Conservation (phyloP, 768 basidiomycete genomes). For the Lanmaoa rubissima region DNA sequence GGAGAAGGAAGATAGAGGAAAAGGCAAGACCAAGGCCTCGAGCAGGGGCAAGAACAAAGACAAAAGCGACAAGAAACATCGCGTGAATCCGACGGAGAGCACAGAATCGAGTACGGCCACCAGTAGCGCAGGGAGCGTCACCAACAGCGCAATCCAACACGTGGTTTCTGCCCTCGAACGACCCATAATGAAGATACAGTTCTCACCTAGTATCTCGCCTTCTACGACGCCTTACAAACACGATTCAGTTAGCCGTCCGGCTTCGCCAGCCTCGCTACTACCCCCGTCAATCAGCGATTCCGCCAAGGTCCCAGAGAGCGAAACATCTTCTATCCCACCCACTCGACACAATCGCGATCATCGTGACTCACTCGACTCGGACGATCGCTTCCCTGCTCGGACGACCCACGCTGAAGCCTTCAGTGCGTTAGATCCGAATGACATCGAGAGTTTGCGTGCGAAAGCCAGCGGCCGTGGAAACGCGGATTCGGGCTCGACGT, state of each 20-base stretch:
- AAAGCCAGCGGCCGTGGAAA: conserved; percentile 29
- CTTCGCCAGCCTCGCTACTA: conserved; percentile 17
- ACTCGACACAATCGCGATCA: conserved; percentile 17
- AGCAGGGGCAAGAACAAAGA: conserved; percentile 35
- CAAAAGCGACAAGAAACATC: conserved; percentile 30
- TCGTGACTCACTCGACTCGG: conserved; percentile 29
- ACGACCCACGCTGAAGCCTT: conserved; percentile 66
- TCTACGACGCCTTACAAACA: conserved; percentile 4
- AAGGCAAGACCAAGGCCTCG: conserved; percentile 15
- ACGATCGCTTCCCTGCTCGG: conserved; percentile 36
- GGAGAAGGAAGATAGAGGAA: conserved; percentile 20
- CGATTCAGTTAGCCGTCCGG: conserved; percentile 19
- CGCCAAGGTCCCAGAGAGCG: conserved; percentile 4
- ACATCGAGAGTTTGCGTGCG: conserved; percentile 44
- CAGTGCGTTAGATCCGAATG: conserved; percentile 53
- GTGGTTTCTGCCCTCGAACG: conserved; percentile 7
- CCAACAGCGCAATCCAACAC: conserved; percentile 4
- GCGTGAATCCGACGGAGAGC: conserved; percentile 29
- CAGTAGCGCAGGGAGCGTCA: conserved; percentile 31
- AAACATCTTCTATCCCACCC: conserved; percentile 10
- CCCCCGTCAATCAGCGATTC: conserved; percentile 10
- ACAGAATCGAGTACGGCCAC: conserved; percentile 31
- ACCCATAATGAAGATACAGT: conserved; percentile 11
- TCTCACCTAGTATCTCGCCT: conserved; percentile 21
- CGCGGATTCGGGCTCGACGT: conserved; percentile 17